Evolutionary conservation across 805 yeast genomes (phyloP), one percentile per base, ranked within the genome.

Genomic region (Cyberlindnera saturnus): DNA sequence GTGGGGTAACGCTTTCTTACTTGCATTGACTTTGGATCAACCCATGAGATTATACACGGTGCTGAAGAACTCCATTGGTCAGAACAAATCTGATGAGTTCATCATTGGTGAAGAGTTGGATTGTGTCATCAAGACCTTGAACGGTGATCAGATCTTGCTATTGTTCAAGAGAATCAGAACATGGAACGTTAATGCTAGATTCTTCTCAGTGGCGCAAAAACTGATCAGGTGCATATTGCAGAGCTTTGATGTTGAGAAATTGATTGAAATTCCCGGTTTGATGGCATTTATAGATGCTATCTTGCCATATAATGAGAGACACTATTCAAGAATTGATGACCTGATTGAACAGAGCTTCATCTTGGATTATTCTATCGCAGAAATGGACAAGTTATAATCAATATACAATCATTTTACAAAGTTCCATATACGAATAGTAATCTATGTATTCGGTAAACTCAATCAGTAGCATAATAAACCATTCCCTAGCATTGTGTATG

Each of bases 131-230:
- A 67, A 73, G 5, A 61, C 63, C 11, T 70, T 93, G 43, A 74
- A 69, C 20, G 67, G 75, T 30, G 83, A 79, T 2, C 86, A 84
- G 55, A 63, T 90, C 19, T 53, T 73, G 34, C 59, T 69, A 11
- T 62, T 93, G 19, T 74, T 93, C 61, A 77, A 77, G 56, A 81
- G 95, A 55, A 71, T 90, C 17, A 77, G 97, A 54, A 96, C 88
- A 59, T 93, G 99, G 99, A 93, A 93, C 61, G 82, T 95, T 36
- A 91, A 88, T 62, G 84, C 86, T 41, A 79, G 80, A 56, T 81
- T 87, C 32, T 86, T 86, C 57, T 79, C 75, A 40, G 75, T 87
- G 43, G 86, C 96, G 11, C 99, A 91, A 64, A 80, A 79, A 45
- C 65, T 89, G 34, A 71, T 91, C 41, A 72, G 77, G 50, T 81